Percentiles rank a stretch among this genome's conserved stretches.
phyloP scores from a whole-genome alignment of 495 filamentous ascomycete genomes.

The Trichoderma virens region DNA sequence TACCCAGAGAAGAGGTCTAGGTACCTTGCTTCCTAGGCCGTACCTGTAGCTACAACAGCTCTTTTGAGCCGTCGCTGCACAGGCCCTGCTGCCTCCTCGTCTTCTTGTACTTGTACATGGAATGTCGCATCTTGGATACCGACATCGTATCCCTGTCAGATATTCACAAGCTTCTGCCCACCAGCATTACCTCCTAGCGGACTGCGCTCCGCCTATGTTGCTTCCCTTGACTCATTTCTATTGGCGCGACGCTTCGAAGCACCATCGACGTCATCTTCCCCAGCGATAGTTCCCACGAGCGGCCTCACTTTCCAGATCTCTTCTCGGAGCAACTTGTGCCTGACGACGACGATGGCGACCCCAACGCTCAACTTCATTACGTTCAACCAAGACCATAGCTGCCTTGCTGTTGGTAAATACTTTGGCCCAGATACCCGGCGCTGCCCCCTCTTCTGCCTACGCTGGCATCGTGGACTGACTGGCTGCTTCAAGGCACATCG shows the following conservation, averaged over 20 bases:
- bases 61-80: no score
- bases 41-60: no score
- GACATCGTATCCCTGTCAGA: neutral
- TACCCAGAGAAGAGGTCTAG: no score
- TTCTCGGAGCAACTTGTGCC: neutral
- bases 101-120: no score
- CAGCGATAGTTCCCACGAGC: neutral
- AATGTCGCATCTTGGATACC: no score
- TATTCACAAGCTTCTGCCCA: neutral
- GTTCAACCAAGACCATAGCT: constrained; percentile 98
- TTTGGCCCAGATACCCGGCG: neutral
- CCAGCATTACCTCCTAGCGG: neutral
- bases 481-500: constrained; percentile 54
- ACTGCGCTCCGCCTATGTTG: neutral
- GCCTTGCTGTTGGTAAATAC: constrained; percentile 76
- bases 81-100: no score
- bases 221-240: neutral
- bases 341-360: constrained; percentile 28
- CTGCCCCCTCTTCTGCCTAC: neutral
- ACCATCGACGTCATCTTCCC: neutral
- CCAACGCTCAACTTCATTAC: constrained; percentile 92
- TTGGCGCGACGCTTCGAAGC: neutral
- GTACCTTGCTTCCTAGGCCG: no score
- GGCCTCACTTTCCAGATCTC: neutral
- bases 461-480: neutral